Conservation (phyloP, 331 rosid species). For the Prunus yedoensis region DNA sequence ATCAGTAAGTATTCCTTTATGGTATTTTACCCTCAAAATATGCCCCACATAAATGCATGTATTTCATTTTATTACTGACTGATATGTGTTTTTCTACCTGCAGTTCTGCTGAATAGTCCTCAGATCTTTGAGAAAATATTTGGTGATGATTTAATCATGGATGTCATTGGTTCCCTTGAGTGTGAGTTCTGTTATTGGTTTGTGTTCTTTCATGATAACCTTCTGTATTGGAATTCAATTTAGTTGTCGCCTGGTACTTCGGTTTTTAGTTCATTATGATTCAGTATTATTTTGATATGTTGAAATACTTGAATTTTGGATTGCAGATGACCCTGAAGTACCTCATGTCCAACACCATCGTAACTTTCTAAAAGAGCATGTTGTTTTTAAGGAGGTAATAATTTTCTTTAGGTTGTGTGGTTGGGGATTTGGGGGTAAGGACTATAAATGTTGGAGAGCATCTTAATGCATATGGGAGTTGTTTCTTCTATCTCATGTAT, state of each 20-base stretch:
- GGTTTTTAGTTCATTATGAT: conserved; percentile 10
- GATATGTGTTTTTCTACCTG: conserved; percentile 26
- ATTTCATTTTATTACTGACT: conserved; percentile 12
- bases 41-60: conserved; percentile 3
- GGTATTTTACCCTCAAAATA: conserved; percentile 15
- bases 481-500: neutral
- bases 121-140: conserved; percentile 84
- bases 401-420: conserved; percentile 12
- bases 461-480: conserved; percentile 13
- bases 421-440: conserved; percentile 9
- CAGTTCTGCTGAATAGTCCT: conserved; percentile 86
- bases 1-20: conserved; percentile 65
- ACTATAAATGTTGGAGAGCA: conserved; percentile 5
- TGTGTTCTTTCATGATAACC: neutral
- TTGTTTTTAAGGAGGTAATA: conserved; percentile 89
- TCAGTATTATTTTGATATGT: conserved; percentile 13
- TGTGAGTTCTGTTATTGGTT: conserved; percentile 59
- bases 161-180: conserved; percentile 84
- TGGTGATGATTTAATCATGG: conserved; percentile 80
- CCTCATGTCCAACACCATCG: conserved; percentile 70
- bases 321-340: conserved; percentile 88
- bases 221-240: neutral
- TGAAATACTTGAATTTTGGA: conserved; percentile 22
- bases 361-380: conserved; percentile 78
- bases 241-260: neutral